A percentile compares a stretch with the other conserved stretches of the same genome.
Conservation (phyloP, 1,284 basidiomycete genomes). For the Puccinia coronata region DNA sequence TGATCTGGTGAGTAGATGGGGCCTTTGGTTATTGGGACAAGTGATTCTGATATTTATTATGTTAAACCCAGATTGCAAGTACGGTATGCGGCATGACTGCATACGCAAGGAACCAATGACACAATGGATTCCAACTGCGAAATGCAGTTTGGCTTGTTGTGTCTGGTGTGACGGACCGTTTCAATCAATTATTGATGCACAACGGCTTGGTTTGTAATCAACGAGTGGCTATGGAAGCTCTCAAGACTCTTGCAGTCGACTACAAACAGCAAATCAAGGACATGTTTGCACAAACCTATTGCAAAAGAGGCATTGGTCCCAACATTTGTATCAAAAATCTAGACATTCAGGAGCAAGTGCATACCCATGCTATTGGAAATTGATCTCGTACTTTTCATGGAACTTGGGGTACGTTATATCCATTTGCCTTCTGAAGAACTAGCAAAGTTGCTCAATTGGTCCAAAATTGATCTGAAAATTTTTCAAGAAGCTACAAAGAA, state of each 20-base stretch:
- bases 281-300: not conserved
- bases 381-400: not conserved
- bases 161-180: not conserved
- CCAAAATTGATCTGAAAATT: not conserved
- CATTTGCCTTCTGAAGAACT: not conserved
- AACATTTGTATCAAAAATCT: constrained; percentile 16
- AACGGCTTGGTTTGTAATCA: not conserved
- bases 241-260: not conserved
- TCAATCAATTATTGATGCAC: not conserved
- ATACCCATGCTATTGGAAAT: not conserved
- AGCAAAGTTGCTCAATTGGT: not conserved
- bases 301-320: not conserved
- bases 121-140: not conserved
- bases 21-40: no score
- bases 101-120: not conserved
- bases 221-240: not conserved
- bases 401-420: constrained; percentile 14
- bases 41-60: no score
- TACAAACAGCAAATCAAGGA: not conserved
- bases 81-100: not conserved
- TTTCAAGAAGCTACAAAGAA: not conserved
- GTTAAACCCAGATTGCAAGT: not conserved
- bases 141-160: not conserved
- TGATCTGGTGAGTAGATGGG: no score
- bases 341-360: not conserved